phyloP scores from a whole-genome alignment of 2,329 filamentous ascomycete species.

The Alternaria incomplexa region DNA sequence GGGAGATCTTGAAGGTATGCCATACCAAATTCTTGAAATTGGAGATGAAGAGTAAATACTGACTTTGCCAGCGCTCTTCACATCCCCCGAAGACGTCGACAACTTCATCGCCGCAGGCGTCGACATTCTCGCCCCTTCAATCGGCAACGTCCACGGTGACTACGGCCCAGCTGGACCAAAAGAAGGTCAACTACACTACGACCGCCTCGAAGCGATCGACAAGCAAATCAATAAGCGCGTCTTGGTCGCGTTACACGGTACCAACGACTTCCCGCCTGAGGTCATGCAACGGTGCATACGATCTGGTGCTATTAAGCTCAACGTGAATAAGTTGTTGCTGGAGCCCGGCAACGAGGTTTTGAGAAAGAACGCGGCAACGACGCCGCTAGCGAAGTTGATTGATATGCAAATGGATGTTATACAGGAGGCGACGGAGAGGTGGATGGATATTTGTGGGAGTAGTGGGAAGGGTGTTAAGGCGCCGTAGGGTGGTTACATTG shows the following conservation, averaged over 20 bases:
- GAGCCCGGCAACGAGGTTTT: conserved; percentile 55
- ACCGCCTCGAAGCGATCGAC: conserved; percentile 37
- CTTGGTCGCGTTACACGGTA: conserved; percentile 62
- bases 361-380: conserved; percentile 45
- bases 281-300: conserved; percentile 60
- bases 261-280: conserved; percentile 60
- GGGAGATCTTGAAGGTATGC: conserved; percentile 61
- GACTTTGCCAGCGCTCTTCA: conserved; percentile 56
- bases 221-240: conserved; percentile 51
- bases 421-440: conserved; percentile 53
- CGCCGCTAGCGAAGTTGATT: conserved; percentile 48
- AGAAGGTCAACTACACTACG: conserved; percentile 41
- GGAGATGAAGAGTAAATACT: not conserved
- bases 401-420: conserved; percentile 55
- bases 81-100: conserved; percentile 70
- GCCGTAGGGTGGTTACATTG: not conserved
- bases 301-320: conserved; percentile 62
- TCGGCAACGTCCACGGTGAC: conserved; percentile 77
- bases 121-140: conserved; percentile 74
- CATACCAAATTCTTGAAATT: no score
- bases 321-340: conserved; percentile 62
- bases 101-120: conserved; percentile 74
- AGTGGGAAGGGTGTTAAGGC: conserved; percentile 50
- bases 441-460: conserved; percentile 58
- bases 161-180: conserved; percentile 66